phyloP scores from a whole-genome alignment of 352 stramenopile species.

The Peronosclerospora sorghi region DNA sequence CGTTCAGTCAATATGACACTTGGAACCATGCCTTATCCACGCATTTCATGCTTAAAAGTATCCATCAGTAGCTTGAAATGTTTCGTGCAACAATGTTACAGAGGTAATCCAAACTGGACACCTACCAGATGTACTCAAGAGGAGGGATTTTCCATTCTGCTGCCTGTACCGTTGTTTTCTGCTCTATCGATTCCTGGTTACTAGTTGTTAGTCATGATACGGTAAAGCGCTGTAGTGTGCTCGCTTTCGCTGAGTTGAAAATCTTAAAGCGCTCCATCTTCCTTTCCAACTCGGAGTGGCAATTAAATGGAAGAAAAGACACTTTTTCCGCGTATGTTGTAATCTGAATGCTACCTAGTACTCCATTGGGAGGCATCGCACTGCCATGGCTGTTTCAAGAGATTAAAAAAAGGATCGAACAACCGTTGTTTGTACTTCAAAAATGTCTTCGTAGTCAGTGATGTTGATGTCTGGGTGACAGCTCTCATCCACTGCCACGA shows the following conservation, averaged over 20 bases:
- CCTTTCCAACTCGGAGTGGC: conserved; percentile 55
- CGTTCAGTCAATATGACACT: conserved; percentile 86
- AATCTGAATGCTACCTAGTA: conserved; percentile 30
- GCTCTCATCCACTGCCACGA: conserved; percentile 86
- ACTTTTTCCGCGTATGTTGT: conserved; percentile 81
- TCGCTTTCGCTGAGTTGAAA: conserved; percentile 91
- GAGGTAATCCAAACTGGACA: conserved; percentile 88
- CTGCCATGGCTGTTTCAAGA: conserved; percentile 16
- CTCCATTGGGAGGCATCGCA: conserved; percentile 7
- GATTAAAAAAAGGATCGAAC: conserved; percentile 69
- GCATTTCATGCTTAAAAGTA: conserved; percentile 83
- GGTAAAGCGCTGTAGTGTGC: conserved; percentile 78
- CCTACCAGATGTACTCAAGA: conserved; percentile 90
- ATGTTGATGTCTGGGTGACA: conserved; percentile 89
- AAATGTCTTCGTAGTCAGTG: conserved; percentile 85
- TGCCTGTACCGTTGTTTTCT: conserved; percentile 61
- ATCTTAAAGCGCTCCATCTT: conserved; percentile 89
- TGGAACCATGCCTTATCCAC: conserved; percentile 88
- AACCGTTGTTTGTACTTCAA: conserved; percentile 93
- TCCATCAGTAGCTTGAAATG: conserved; percentile 55
- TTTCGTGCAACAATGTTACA: conserved; percentile 73
- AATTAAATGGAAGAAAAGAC: conserved; percentile 80
- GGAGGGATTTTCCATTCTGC: conserved; percentile 88
- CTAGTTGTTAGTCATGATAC: conserved; percentile 25
- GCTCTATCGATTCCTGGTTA: conserved; percentile 3